Percentiles rank a stretch among this genome's conserved stretches.
phyloP scores from a whole-genome alignment of 371 early-diverging fungal genomes.

The Mortierella sp. region DNA sequence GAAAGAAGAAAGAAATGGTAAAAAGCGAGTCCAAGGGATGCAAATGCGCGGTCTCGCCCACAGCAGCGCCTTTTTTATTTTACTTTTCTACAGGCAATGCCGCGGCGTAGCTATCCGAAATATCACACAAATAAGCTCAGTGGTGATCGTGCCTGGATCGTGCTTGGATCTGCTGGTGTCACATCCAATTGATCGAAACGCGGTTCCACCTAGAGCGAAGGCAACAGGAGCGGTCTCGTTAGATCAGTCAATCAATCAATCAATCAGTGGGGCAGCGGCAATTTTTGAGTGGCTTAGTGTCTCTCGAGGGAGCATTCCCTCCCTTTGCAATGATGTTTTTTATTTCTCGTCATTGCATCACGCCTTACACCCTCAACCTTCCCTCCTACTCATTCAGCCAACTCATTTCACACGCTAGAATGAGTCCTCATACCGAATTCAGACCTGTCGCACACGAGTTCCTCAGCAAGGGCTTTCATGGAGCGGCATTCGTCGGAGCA shows the following conservation, averaged over 20 bases:
- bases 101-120: background rate
- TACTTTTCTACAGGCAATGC: background rate
- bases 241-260: background rate
- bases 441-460: constrained; percentile 57
- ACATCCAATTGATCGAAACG: background rate
- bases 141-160: background rate
- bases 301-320: background rate
- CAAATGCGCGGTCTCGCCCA: background rate
- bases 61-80: background rate
- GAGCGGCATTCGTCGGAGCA: constrained; percentile 50
- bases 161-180: background rate
- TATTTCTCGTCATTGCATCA: background rate
- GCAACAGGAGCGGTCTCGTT: background rate
- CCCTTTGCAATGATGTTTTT: background rate
- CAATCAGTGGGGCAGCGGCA: background rate
- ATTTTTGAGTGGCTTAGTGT: constrained; percentile 1
- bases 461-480: constrained; percentile 37
- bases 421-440: constrained; percentile 47
- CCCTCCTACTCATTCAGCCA: background rate
- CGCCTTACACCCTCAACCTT: background rate
- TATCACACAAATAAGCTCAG: background rate
- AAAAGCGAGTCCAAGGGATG: background rate
- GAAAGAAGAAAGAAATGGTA: background rate
- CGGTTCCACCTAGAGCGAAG: background rate
- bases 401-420: constrained; percentile 11